Conservation (phyloP, 2,329 filamentous ascomycete species). For the Colletotrichum aenigma region DNA sequence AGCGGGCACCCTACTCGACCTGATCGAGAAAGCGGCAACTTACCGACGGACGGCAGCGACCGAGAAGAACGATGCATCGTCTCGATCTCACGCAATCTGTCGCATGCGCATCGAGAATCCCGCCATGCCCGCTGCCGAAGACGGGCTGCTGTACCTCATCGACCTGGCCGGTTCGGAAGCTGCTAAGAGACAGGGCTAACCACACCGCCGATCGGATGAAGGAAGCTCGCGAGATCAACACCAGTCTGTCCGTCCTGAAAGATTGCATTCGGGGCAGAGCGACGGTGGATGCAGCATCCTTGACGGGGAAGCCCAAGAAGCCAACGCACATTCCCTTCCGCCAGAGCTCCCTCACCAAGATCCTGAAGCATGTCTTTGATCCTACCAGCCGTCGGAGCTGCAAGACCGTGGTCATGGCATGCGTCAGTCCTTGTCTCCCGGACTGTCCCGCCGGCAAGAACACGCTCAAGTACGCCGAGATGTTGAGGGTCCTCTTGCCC, state of each 20-base stretch:
- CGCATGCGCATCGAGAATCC: conserved; percentile 46
- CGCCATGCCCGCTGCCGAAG: conserved; percentile 28
- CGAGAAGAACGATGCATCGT: conserved; percentile 50
- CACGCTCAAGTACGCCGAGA: conserved; percentile 52
- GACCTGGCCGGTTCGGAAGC: conserved; percentile 55
- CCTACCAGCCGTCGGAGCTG: conserved; percentile 39
- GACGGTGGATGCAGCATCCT: conserved; percentile 30
- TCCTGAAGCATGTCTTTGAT: conserved; percentile 55
- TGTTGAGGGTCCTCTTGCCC: conserved; percentile 44
- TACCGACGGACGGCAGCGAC: conserved; percentile 48
- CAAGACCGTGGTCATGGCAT: conserved; percentile 50
- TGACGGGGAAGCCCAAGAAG: conserved; percentile 26
- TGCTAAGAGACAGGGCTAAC: conserved; percentile 42
- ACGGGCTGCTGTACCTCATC: conserved; percentile 50
- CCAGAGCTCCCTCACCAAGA: conserved; percentile 50
- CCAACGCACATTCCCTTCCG: conserved; percentile 48
- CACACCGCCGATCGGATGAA: conserved; percentile 49
- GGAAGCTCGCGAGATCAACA: conserved; percentile 52
- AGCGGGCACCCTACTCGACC: conserved; percentile 30
- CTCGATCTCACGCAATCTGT: conserved; percentile 53
- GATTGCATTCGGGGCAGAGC: conserved; percentile 55
- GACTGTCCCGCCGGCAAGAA: conserved; percentile 51
- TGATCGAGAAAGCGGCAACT: conserved; percentile 39
- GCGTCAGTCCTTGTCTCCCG: conserved; percentile 49
- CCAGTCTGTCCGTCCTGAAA: conserved; percentile 52